phyloP scores from a whole-genome alignment of 2,329 filamentous ascomycete species.

The Alternaria gaisen region DNA sequence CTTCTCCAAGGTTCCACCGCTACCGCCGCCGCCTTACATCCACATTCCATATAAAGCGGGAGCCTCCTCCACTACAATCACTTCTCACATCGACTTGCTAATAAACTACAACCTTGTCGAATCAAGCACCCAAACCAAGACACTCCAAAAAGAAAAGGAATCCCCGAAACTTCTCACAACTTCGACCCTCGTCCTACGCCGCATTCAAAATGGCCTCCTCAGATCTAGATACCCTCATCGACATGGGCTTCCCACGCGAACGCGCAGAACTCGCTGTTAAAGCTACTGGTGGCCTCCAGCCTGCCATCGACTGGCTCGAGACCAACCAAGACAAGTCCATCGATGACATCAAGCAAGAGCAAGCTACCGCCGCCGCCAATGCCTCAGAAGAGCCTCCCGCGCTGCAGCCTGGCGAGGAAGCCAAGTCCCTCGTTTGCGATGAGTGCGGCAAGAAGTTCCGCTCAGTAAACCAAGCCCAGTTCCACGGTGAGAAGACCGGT shows the following conservation, averaged over 20 bases:
- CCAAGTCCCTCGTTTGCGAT: constrained; percentile 88
- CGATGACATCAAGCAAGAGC: constrained; percentile 74
- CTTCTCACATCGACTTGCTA: constrained; percentile 2
- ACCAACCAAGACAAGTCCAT: constrained; percentile 87
- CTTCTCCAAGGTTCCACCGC: constrained; percentile 25
- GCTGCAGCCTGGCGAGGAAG: constrained; percentile 74
- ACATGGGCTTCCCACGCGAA: constrained; percentile 82
- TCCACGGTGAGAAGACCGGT: constrained; percentile 88
- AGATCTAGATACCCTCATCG: constrained; percentile 68
- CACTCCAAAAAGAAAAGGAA: not conserved
- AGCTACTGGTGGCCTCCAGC: constrained; percentile 81
- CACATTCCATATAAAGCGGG: constrained; percentile 5
- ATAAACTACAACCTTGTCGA: not conserved
- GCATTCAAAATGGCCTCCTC: constrained; percentile 53
- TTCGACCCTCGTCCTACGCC: constrained; percentile 9
- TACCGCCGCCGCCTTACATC: constrained; percentile 18
- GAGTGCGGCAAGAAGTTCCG: constrained; percentile 94
- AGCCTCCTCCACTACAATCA: constrained; percentile 4
- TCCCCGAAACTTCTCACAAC: constrained; percentile 11
- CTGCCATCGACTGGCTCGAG: constrained; percentile 93
- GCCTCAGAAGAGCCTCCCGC: constrained; percentile 65
- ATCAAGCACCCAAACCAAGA: constrained; percentile 4
- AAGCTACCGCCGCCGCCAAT: constrained; percentile 46
- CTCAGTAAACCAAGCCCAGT: constrained; percentile 81
- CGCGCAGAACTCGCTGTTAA: constrained; percentile 85